These are phyloP conservation scores for Clavulina sp. DNA, from an alignment of 768 basidiomycete genomes.

Conservation along the genomic window DNA sequence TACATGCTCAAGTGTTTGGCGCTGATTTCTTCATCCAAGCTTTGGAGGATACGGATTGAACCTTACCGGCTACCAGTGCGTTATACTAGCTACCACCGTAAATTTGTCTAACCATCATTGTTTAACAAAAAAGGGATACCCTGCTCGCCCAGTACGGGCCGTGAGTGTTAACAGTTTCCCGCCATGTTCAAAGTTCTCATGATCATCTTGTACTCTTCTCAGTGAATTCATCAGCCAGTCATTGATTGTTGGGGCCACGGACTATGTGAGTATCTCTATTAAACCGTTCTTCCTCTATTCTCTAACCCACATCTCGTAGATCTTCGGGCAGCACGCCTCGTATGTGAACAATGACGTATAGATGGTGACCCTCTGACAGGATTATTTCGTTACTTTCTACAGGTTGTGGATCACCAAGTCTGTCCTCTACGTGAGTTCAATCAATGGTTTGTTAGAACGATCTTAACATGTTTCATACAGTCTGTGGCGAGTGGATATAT, in stretches of 20 bases:
- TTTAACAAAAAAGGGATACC: conserved; percentile 5
- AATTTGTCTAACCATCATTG: background rate
- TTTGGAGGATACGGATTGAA: conserved; percentile 9
- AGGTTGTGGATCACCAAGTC: background rate
- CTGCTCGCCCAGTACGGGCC: conserved; percentile 7
- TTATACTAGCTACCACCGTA: background rate
- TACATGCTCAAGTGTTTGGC: background rate
- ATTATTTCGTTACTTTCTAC: no score
- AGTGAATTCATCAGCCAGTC: conserved; percentile 8
- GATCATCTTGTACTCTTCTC: background rate
- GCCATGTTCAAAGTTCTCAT: background rate
- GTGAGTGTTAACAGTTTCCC: background rate
- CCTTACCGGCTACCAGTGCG: conserved; percentile 8
- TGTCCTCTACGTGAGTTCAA: background rate
- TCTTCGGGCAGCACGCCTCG: background rate
- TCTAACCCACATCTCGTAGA: background rate
- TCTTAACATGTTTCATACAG: background rate
- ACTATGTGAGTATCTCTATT: conserved; percentile 7
- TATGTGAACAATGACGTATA: no score
- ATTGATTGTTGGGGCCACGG: conserved; percentile 9
- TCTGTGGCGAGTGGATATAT: background rate
- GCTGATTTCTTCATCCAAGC: background rate
- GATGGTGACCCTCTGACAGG: no score
- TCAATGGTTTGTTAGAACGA: background rate
- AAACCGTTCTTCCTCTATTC: background rate